Base-by-base conservation (phyloP, 1,139 yeast species). In the Yamadazyma atlantica region DNA sequence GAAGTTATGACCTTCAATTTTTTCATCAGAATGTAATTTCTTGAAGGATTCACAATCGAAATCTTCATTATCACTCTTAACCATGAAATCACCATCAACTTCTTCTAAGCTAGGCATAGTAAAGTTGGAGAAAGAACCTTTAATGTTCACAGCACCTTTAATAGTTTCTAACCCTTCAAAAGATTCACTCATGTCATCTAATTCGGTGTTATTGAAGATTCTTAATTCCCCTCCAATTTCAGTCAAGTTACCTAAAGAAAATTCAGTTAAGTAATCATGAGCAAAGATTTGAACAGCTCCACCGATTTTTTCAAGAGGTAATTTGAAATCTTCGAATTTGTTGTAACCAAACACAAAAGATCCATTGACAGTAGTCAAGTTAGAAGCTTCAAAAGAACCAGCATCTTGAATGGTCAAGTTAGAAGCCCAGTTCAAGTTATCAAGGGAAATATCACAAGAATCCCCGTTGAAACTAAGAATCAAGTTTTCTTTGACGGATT, bases 321-420 rank as follows among this genome's bases (percentile, higher is more conserved):
- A 55, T 23, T 57, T 58, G 34, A 67, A 55, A 22, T 51, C 39
- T 32, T 62, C 62, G 43, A 69, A 67, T 35, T 62, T 57, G 57
- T 69, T 69, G 60, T 69, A 70, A 39, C 65, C 74, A 45, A 70
- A 41, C 33, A 58, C 56, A 38, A 68, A 60, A 24, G 75, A 58
- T 34, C 75, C 75, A 52, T 70, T 70, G 42, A 70, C 72, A 25
- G 61, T 42, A 36, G 69, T 54, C 57, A 71, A 66, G 54, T 61
- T 60, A 23, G 53, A 36, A 38, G 64, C 66, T 28, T 59, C 50
- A 24, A 70, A 47, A 15, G 53, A 51, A 22, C 57, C 52, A 33
- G 64, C 69, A 49, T 70, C 75, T 54, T 70, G 75, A 39, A 71
- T 51, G 40, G 75, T 69, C 49, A 71, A 58, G 58, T 70, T 69